These are phyloP conservation scores for Ustulina deusta DNA, from an alignment of 2,329 filamentous ascomycete species.

Conservation along the genomic window DNA sequence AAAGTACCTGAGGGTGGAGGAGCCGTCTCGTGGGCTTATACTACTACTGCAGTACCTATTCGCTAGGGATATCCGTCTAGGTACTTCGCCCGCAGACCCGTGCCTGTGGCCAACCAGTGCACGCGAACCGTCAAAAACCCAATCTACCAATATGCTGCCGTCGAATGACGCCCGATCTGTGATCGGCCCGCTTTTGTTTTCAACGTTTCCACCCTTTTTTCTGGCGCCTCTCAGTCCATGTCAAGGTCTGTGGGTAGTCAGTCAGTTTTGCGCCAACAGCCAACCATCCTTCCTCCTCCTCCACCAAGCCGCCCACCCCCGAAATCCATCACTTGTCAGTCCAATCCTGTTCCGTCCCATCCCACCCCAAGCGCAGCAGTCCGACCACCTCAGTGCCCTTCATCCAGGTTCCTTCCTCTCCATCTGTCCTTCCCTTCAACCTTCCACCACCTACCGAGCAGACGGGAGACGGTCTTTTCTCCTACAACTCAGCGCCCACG, in stretches of 20 bases:
- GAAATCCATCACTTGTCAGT: slow-evolving; percentile 33
- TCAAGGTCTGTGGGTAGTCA: slow-evolving; percentile 28
- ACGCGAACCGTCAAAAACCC: slow-evolving; percentile 21
- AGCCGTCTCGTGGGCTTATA: neutral
- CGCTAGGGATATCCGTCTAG: neutral
- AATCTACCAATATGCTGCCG: slow-evolving; percentile 20
- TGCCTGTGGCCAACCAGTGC: slow-evolving; percentile 11
- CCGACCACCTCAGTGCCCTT: slow-evolving; percentile 29
- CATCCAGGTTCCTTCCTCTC: slow-evolving; percentile 31
- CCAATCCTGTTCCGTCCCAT: slow-evolving; percentile 36
- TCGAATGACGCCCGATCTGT: slow-evolving; percentile 35
- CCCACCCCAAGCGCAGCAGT: slow-evolving; percentile 36
- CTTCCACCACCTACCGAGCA: slow-evolving; percentile 27
- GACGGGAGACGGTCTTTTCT: slow-evolving; percentile 25
- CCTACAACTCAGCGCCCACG: slow-evolving; percentile 6
- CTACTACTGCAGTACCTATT: neutral
- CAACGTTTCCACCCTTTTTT: slow-evolving; percentile 33
- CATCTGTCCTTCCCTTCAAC: slow-evolving; percentile 29
- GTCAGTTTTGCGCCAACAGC: slow-evolving; percentile 34
- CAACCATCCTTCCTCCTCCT: slow-evolving; percentile 35
- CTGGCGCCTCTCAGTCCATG: slow-evolving; percentile 26
- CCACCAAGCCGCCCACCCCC: slow-evolving; percentile 31
- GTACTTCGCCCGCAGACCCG: slow-evolving; percentile 1
- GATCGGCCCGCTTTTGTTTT: slow-evolving; percentile 34
- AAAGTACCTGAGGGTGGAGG: neutral